A percentile compares a stretch with the other conserved stretches of the same genome.
Conservation (phyloP, 2,329 filamentous ascomycete genomes). For the Colletotrichum sp. region DNA sequence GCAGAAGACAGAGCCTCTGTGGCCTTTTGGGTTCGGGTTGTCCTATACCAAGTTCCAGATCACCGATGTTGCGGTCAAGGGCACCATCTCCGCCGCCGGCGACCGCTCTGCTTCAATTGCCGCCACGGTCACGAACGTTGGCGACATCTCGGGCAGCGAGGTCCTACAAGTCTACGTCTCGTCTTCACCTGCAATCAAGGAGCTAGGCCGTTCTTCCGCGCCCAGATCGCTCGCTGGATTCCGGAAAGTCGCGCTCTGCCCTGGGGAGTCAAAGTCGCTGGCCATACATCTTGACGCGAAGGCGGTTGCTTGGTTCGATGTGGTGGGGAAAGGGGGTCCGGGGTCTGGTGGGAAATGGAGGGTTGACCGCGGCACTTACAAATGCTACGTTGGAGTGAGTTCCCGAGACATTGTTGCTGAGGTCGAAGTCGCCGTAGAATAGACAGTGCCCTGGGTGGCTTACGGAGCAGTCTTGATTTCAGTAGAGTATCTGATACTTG, state of each 20-base stretch:
- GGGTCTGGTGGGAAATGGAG: conserved; percentile 15
- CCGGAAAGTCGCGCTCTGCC: conserved; percentile 2
- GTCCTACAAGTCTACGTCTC: conserved; percentile 36
- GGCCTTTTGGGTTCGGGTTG: conserved; percentile 70
- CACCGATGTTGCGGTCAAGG: conserved; percentile 25
- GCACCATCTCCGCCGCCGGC: not conserved
- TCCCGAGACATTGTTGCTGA: conserved; percentile 3
- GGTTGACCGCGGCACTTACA: conserved; percentile 18
- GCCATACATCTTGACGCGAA: not conserved
- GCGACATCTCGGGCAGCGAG: not conserved
- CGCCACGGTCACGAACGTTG: not conserved
- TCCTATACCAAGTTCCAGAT: conserved; percentile 68
- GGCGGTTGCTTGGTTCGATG: conserved; percentile 18
- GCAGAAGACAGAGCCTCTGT: conserved; percentile 46
- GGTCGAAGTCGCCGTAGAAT: not conserved
- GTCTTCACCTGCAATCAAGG: conserved; percentile 39
- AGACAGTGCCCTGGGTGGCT: not conserved
- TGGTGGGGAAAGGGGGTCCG: not conserved
- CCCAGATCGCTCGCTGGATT: conserved; percentile 19
- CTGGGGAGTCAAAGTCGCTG: not conserved
- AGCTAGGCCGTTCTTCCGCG: not conserved
- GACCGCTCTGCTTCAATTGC: fast-evolving
- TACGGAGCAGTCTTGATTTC: not conserved
- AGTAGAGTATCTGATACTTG: not conserved
- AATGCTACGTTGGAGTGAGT: conserved; percentile 11